phyloP scores from a whole-genome alignment of 768 basidiomycete species.

The Pulveroboletus sp. region DNA sequence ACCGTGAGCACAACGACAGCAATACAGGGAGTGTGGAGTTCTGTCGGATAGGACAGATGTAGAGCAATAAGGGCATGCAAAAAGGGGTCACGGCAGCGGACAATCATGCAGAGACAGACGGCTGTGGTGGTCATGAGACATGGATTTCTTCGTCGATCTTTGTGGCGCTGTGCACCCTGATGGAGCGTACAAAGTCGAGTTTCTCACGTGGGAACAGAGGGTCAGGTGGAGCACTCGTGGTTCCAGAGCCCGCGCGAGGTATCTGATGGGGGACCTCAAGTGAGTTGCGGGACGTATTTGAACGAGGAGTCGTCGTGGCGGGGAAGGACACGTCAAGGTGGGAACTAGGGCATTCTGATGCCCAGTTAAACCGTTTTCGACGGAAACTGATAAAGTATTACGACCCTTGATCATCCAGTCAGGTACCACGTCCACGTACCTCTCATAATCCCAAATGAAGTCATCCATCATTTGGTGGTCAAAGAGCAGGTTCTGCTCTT shows the following conservation, averaged over 20 bases:
- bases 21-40: slow-evolving; percentile 17
- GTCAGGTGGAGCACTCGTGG: slow-evolving; percentile 16
- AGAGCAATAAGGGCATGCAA: background rate
- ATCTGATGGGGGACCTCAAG: slow-evolving; percentile 10
- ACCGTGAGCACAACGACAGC: background rate
- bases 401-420: slow-evolving; percentile 5
- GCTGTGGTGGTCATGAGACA: slow-evolving; percentile 12
- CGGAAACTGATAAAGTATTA: slow-evolving; percentile 48
- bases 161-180: slow-evolving; percentile 48
- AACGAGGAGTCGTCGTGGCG: slow-evolving; percentile 20
- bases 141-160: slow-evolving; percentile 35
- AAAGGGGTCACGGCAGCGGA: background rate
- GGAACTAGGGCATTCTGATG: slow-evolving; percentile 39
- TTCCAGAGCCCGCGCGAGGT: slow-evolving; percentile 7
- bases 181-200: slow-evolving; percentile 46
- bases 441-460: slow-evolving; percentile 34
- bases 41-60: slow-evolving; percentile 10
- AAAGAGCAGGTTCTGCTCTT: slow-evolving; percentile 17
- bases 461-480: slow-evolving; percentile 25
- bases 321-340: slow-evolving; percentile 23
- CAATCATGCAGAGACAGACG: background rate
- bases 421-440: slow-evolving; percentile 19
- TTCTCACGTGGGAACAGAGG: slow-evolving; percentile 33
- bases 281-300: slow-evolving; percentile 16
- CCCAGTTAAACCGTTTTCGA: slow-evolving; percentile 66